Evolutionary conservation across 2,329 filamentous ascomycete species (phyloP), one percentile per base, ranked within the genome.

Genomic region (Dothideomycetes sp.): DNA sequence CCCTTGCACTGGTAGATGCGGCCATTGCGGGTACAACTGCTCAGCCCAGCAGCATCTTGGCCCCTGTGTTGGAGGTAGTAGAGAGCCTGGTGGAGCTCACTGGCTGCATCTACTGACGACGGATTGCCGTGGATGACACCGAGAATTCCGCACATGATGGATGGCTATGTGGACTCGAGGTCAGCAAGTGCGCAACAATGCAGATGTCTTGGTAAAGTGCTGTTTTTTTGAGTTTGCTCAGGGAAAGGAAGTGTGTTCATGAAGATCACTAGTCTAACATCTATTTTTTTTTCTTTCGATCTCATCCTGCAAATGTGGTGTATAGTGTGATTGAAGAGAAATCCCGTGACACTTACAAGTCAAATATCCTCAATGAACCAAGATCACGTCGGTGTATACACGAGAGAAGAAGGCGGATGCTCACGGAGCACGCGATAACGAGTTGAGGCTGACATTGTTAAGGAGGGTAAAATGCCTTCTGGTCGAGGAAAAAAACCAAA

Each of bases 1-100:
- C 86, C 86, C 66, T 95, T 95, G 69, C 83, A 82, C 59, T 93
- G 85, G 59, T 82, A 89, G 51, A 94, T 81, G 30, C 85, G 74
- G 47, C 88, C 87, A 24, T 84, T 84, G 11, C 68, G 73, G 51
- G 73, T 80, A 70, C 71, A 86, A 53, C 69, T 83, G 35, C 86
- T 78, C 51, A 94, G 89, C 48, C 87, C 87, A 41, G 80, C 84
- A 35, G 87, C 87, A 79, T 94, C 87, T 61, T 93, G 86, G 39
- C 85, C 84, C 55, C 84, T 75, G 59, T 87, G 47, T 59, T 69
- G 49, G 53, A 60, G 53, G 46, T 60, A 59, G 51, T 59, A 61
- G 10, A 60, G 50, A 4, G 58, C 58, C 43, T 60, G 58, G 47
- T 61, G 59, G 4, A 62, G 45, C 47, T 62, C 59, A 13, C 55